Base-by-base conservation (phyloP, 2,329 filamentous ascomycete genomes). In the Epichloe scottii region DNA sequence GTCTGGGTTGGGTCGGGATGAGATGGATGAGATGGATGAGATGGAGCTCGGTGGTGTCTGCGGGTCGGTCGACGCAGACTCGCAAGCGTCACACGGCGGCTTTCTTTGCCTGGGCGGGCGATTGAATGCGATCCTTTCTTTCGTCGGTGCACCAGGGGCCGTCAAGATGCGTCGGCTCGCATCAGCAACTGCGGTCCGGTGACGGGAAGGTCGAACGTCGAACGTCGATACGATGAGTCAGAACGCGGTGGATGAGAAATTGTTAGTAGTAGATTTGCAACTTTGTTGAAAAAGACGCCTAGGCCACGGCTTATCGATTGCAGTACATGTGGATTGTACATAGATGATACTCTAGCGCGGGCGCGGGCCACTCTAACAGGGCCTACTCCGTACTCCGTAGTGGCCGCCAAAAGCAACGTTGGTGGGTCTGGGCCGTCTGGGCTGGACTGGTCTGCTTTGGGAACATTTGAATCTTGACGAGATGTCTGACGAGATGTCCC, bases 261-360 rank as follows among this genome's bases (percentile, higher is more conserved):
- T 30, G n/a, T 14, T 21, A 19, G 2, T 23, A 12, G 34, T 35
- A 46, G 37, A 48, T 34, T 42, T 43, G 45, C 45, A 43, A 17
- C 26, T 33, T 8, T 23, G 15, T n/a, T n/a, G 17, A 40, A 17
- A 35, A 33, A 12, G 17, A 38, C 19, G 3, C n/a, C n/a, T n/a
- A 34, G 49, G 34, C 21, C 4, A 26, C 17, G 23, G 41, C 30
- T 52, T 52, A 52, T 50, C 51, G 47, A 52, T 52, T 52, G 30
- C 30, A 30, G 30, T 4, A 8, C 30, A 30, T 30, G 30, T 30
- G 30, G 30, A 3, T 30, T 30, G 26, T 8, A 8, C 7, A 2
- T 30, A 52, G 47, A 50, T 46, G 21, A 48, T 41, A 3, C 26
- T 30, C 26, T 17, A 15, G 14, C 33, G 33, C 35, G 39, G 12